A percentile compares a stretch with the other conserved stretches of the same genome.
phyloP scores from a whole-genome alignment of 2,329 filamentous ascomycete species.

The Phaeosphaeria sp. region DNA sequence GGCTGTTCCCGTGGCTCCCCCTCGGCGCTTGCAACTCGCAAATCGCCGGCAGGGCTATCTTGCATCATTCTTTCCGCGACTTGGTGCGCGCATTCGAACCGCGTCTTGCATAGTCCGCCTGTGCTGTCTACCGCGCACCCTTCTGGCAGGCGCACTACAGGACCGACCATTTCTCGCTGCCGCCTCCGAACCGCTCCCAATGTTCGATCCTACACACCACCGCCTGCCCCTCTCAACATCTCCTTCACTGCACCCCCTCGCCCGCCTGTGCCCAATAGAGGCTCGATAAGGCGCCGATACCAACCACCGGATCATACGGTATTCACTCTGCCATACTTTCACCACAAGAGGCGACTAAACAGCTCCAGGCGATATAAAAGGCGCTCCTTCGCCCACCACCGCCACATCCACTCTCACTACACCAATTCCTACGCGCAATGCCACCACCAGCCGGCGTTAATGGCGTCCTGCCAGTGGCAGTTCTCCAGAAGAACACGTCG shows the following conservation, averaged over 20 bases:
- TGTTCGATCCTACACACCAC: constrained; percentile 1
- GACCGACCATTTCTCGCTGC: background rate
- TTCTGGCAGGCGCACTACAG: constrained; percentile 5
- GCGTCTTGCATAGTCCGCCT: background rate
- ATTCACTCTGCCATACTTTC: background rate
- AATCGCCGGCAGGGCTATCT: constrained; percentile 9
- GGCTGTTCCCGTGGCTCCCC: constrained; percentile 2
- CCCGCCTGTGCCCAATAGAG: background rate
- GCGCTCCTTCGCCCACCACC: background rate
- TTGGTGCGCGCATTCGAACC: background rate
- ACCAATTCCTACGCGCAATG: constrained; percentile 23
- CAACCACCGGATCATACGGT: background rate
- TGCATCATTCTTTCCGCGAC: background rate
- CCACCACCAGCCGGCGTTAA: constrained; percentile 43
- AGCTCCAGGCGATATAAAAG: background rate
- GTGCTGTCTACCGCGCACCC: background rate
- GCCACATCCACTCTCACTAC: background rate
- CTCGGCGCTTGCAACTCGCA: constrained; percentile 23
- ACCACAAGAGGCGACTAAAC: background rate
- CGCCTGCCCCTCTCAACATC: constrained; percentile 1
- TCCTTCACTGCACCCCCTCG: background rate
- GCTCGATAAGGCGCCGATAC: background rate
- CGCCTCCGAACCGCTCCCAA: constrained; percentile 3
- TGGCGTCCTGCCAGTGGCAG: constrained; percentile 47
- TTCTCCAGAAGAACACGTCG: constrained; percentile 46